Conservation (phyloP, 2,329 filamentous ascomycete genomes). For the Stagonosporopsis cucurbitacearum region DNA sequence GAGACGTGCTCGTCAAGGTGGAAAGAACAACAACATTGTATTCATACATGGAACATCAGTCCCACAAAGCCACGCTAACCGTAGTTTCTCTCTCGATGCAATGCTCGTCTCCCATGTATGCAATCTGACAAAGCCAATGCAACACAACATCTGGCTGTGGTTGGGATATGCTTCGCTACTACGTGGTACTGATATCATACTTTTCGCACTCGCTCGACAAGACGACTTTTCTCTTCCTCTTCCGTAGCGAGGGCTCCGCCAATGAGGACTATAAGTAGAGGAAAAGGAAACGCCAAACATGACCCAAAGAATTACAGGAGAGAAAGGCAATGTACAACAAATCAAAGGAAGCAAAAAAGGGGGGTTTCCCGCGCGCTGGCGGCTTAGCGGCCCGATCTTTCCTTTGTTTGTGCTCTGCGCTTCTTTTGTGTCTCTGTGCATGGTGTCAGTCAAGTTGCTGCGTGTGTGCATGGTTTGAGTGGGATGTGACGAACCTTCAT, state of each 20-base stretch:
- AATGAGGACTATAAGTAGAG: background rate
- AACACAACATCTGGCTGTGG: background rate
- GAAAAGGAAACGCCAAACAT: slow-evolving; percentile 23
- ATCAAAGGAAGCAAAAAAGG: slow-evolving; percentile 1
- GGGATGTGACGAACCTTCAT: slow-evolving; percentile 66
- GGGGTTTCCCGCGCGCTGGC: no score
- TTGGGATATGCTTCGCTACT: background rate
- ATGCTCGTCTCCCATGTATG: background rate
- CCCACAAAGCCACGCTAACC: no score
- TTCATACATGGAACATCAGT: background rate
- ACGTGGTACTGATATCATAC: slow-evolving; percentile 6
- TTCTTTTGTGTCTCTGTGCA: slow-evolving; percentile 31
- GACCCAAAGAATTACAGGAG: slow-evolving; percentile 30
- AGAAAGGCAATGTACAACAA: slow-evolving; percentile 20
- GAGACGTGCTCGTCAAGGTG: background rate
- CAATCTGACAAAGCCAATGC: slow-evolving; percentile 1
- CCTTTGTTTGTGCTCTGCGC: slow-evolving; percentile 40
- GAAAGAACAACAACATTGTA: background rate
- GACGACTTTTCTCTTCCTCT: slow-evolving; percentile 1
- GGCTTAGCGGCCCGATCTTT: slow-evolving; percentile 35
- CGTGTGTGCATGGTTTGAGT: no score
- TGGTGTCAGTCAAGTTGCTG: slow-evolving; percentile 20
- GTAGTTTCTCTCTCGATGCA: no score
- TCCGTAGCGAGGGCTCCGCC: slow-evolving; percentile 4
- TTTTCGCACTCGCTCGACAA: slow-evolving; percentile 5